Conservation (phyloP, 2,329 filamentous ascomycete genomes). For the Phyllosticta citribraziliensis region DNA sequence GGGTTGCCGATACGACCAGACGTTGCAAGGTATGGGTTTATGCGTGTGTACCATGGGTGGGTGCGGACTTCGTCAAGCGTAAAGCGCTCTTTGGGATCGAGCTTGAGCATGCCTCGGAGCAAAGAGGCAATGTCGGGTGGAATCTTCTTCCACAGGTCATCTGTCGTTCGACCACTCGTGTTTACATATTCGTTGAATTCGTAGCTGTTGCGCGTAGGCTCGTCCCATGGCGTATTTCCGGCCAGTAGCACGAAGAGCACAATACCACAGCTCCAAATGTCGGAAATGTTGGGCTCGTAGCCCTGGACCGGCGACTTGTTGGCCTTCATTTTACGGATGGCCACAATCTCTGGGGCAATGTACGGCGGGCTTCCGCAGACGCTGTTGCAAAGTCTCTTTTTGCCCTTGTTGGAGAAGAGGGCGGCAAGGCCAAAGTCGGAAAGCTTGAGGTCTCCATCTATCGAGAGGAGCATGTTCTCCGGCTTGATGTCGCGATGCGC, state of each 20-base stretch:
- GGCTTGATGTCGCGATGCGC: slow-evolving; percentile 70
- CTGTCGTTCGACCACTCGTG: slow-evolving; percentile 68
- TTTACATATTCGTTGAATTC: slow-evolving; percentile 83
- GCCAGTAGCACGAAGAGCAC: slow-evolving; percentile 94
- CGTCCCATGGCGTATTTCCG: slow-evolving; percentile 96
- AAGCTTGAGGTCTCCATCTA: slow-evolving; percentile 78
- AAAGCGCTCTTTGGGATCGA: slow-evolving; percentile 67
- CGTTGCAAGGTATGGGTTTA: slow-evolving; percentile 63
- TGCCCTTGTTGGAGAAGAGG: slow-evolving; percentile 81
- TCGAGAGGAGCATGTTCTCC: slow-evolving; percentile 86
- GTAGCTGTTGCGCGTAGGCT: slow-evolving; percentile 74
- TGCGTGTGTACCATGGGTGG: slow-evolving; percentile 89
- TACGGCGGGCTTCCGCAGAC: slow-evolving; percentile 95
- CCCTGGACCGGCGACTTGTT: slow-evolving; percentile 43
- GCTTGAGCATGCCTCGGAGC: slow-evolving; percentile 83
- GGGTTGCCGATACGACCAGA: slow-evolving; percentile 72
- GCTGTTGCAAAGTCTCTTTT: slow-evolving; percentile 71
- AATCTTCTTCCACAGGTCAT: slow-evolving; percentile 75
- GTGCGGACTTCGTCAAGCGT: slow-evolving; percentile 76
- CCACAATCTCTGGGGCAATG: slow-evolving; percentile 84
- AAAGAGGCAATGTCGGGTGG: slow-evolving; percentile 68
- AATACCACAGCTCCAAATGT: slow-evolving; percentile 96
- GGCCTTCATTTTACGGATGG: slow-evolving; percentile 38
- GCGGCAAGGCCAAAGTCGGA: slow-evolving; percentile 96
- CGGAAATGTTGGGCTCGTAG: slow-evolving; percentile 70